Base-by-base conservation (phyloP, 1,284 basidiomycete species). In the Phenoliferia sp. region DNA sequence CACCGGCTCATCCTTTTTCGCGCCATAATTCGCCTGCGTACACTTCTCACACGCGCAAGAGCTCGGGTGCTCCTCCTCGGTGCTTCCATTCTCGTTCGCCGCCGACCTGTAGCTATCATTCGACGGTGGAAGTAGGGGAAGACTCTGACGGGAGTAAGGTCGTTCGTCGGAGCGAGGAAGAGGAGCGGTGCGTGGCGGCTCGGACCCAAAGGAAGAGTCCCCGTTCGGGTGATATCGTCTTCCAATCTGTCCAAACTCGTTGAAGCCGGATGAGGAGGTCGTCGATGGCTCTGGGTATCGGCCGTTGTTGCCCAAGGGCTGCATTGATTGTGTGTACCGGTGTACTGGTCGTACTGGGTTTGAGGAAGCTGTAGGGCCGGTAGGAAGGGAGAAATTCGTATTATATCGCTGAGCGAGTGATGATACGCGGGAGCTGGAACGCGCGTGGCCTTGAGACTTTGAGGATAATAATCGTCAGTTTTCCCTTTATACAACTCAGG, bases 361-460 rank as follows among this genome's bases (percentile, higher is more conserved):
- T 2, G 39, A 50, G 31, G 29, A 50, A 15, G 59, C 15, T 28
- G 12, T 3, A 19, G 58, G 3, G 33, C 10, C 28, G 22, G 28
- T 10, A n/a, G 59, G 59, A 50, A 12, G 59, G 32, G 5, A 29
- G 31, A 3, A 15, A 29, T 55, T 55, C 15, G 9, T 34, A n/a
- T 16, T 67, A 61, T 67, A 71, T 0, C 67, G 70, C 58, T 69
- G 66, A 0, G 70, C 67, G 61, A 71, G 67, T 2, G 39, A 59
- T 1, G 63, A 62, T 1, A 71, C 70, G 17, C 70, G 65, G 1
- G 69, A 71, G 26, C 32, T 48, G 5, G 67, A 66, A 2, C 69
- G 66, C 17, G 19, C 19, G 44, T 58, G 62, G 2, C 34, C 10
- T 22, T 3, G 44, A 26, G 36, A 31, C 22, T 9, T 61, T 22